Evolutionary conservation across 331 rosid species (phyloP).

Genomic region (Spiraea crenata): DNA sequence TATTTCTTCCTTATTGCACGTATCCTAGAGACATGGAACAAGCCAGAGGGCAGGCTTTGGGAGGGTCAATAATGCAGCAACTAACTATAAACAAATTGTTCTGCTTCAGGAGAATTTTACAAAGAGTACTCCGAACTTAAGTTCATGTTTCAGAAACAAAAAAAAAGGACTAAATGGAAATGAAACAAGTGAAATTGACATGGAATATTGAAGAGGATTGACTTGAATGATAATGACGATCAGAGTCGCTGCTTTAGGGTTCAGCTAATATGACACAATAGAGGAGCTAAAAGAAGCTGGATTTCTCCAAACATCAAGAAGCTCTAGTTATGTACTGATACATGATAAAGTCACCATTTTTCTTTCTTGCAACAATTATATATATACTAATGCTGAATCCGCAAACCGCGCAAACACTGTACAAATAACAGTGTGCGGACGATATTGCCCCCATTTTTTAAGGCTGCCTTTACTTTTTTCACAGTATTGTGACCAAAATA

Average conservation of each 20-base stretch:
- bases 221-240: conserved; percentile 42
- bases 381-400: too few relatives aligned
- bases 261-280: conserved; percentile 28
- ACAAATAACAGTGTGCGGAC: too few relatives aligned
- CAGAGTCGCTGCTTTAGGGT: conserved; percentile 35
- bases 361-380: too few relatives aligned
- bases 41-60: conserved; percentile 52
- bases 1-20: conserved; percentile 66
- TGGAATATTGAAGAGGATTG: conserved; percentile 25
- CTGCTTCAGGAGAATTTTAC: conserved; percentile 6
- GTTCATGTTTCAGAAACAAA: conserved; percentile 25
- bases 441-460: too few relatives aligned
- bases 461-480: too few relatives aligned
- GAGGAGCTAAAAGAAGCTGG: conserved; percentile 4
- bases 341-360: too few relatives aligned
- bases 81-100: conserved; percentile 25
- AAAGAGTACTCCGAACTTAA: conserved; percentile 12
- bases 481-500: too few relatives aligned
- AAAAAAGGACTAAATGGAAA: conserved; percentile 8
- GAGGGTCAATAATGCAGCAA: conserved; percentile 54
- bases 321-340: too few relatives aligned
- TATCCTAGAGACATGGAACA: conserved; percentile 79
- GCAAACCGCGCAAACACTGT: too few relatives aligned
- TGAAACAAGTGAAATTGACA: conserved; percentile 24
- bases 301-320: too few relatives aligned